phyloP scores from a whole-genome alignment of 176 grass and related monocot species.

The Cenchrus fungigraminus region DNA sequence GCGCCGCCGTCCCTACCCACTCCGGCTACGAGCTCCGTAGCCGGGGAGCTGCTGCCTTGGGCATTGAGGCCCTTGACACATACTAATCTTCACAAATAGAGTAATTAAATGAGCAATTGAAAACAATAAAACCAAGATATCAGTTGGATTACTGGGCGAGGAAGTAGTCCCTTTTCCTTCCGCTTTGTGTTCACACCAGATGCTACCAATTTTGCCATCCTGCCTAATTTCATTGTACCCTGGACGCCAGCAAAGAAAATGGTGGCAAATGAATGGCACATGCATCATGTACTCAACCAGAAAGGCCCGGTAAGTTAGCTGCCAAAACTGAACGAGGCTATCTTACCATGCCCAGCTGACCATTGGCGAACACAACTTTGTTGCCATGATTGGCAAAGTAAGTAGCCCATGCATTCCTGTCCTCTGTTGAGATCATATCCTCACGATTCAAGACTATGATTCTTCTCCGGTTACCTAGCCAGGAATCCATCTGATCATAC shows the following conservation, averaged over 20 bases:
- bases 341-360: conserved; percentile 92
- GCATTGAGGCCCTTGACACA: background rate
- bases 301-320: background rate
- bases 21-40: too few relatives aligned
- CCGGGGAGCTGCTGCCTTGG: too few relatives aligned
- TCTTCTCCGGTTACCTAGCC: conserved; percentile 83
- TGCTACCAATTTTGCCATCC: conserved; percentile 90
- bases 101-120: background rate
- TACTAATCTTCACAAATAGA: background rate
- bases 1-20: too few relatives aligned
- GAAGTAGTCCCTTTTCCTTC: conserved; percentile 92
- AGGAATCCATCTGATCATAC: conserved; percentile 80
- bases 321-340: conserved; percentile 26
- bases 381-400: conserved; percentile 84
- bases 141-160: conserved; percentile 69
- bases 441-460: conserved; percentile 97
- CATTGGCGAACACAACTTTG: conserved; percentile 89
- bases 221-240: conserved; percentile 93
- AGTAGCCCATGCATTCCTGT: conserved; percentile 89
- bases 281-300: background rate
- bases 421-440: conserved; percentile 87
- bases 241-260: conserved; percentile 45
- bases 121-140: conserved; percentile 37
- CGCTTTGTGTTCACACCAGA: conserved; percentile 77
- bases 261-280: conserved; percentile 14